Evolutionary conservation across 345 rosid species (phyloP).

Genomic region (Eucalyptus guilfoylei): DNA sequence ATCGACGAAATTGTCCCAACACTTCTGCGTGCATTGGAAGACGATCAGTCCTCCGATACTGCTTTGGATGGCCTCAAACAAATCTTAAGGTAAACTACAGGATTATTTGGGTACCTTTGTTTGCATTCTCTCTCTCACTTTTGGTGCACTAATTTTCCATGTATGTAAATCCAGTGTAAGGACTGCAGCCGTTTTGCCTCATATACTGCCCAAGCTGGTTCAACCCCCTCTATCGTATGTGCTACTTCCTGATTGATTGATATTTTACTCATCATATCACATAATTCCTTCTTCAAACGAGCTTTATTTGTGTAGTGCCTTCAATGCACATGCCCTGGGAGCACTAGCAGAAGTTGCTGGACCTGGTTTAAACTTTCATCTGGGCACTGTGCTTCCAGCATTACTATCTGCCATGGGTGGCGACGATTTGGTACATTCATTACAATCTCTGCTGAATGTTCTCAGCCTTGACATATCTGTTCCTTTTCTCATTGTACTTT

Average conservation of each 20-base stretch:
- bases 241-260: neutral
- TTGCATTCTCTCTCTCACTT: neutral
- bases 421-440: conserved; percentile 41
- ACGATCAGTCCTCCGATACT: conserved; percentile 80
- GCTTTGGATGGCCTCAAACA: conserved; percentile 97
- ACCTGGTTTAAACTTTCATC: conserved; percentile 77
- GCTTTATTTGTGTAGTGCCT: conserved; percentile 44
- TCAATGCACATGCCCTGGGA: conserved; percentile 96
- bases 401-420: conserved; percentile 81
- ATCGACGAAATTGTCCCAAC: conserved; percentile 98
- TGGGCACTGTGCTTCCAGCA: conserved; percentile 86
- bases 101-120: neutral
- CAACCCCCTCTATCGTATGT: conserved; percentile 90
- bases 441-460: neutral
- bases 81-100: conserved; percentile 56
- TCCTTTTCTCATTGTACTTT: neutral
- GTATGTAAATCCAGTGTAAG: conserved; percentile 59
- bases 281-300: neutral
- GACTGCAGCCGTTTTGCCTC: conserved; percentile 95
- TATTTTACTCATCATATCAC: neutral
- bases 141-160: neutral
- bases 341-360: conserved; percentile 99
- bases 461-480: neutral
- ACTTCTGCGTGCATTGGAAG: conserved; percentile 86
- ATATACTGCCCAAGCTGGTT: conserved; percentile 93